Evolutionary conservation across 495 filamentous ascomycete species (phyloP).

Genomic region (Aspergillus mulundensis): DNA sequence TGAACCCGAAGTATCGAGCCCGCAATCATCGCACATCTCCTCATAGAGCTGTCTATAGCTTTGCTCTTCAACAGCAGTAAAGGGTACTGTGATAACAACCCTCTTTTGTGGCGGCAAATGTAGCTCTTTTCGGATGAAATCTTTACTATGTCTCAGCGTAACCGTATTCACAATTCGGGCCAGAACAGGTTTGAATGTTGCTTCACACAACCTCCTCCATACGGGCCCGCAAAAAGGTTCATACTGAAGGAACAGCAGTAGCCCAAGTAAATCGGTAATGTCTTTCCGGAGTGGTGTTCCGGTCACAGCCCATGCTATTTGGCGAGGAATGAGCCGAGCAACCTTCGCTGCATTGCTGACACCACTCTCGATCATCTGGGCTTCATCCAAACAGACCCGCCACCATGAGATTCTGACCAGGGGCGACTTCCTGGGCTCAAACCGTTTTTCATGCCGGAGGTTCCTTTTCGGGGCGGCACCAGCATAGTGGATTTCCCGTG

Average conservation of each 20-base stretch:
- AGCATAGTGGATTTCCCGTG: conserved; percentile 73
- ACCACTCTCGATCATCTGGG: conserved; percentile 90
- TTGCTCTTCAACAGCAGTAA: conserved; percentile 83
- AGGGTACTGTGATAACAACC: conserved; percentile 83
- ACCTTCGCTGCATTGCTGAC: conserved; percentile 78
- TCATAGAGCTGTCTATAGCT: conserved; percentile 70
- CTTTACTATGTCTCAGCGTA: conserved; percentile 82
- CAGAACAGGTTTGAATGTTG: conserved; percentile 56
- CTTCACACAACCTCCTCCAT: conserved; percentile 61
- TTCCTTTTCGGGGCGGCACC: conserved; percentile 58
- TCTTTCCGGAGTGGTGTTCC: conserved; percentile 84
- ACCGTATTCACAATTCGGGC: conserved; percentile 61
- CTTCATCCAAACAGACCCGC: conserved; percentile 90
- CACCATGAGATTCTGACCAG: conserved; percentile 82
- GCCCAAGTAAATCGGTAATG: conserved; percentile 61
- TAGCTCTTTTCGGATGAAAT: conserved; percentile 65
- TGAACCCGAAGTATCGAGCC: conserved; percentile 59
- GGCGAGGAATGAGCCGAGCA: conserved; percentile 71
- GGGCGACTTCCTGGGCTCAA: conserved; percentile 66
- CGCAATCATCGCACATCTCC: conserved; percentile 65
- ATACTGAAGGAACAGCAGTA: conserved; percentile 76
- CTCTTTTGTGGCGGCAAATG: conserved; percentile 70
- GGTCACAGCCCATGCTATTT: conserved; percentile 90
- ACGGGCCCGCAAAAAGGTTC: conserved; percentile 66
- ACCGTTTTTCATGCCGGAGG: conserved; percentile 62